These are phyloP conservation scores for carrot (Daucus carota) DNA, from an alignment of 129 eudicot genomes.

Conservation along the genomic window DH1_v3.0 NC_030387.2:30655001-30655500, in stretches of 20 bases:
- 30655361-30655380: neutral
- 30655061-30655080: conserved; percentile 93
- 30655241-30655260: conserved; percentile 91
- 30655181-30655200: neutral
- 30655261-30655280: conserved; percentile 90
- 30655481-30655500: too few species aligned
- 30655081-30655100: conserved; percentile 92
- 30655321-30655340: neutral
- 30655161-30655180: conserved; percentile 7
- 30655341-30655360: neutral
- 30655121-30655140: conserved; percentile 89
- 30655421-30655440: too few species aligned
- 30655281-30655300: conserved; percentile 72
- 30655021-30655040: conserved; percentile 96
- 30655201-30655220: neutral
- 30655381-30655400: neutral
- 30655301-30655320: conserved; percentile 15
- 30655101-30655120: conserved; percentile 74
- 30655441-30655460: too few species aligned
- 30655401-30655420: neutral
- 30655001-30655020: conserved; percentile 99
- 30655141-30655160: conserved; percentile 93
- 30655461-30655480: too few species aligned
- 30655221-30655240: conserved; percentile 44
- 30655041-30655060: conserved; percentile 99